Percentiles rank a stretch among this genome's conserved stretches.
phyloP scores from a whole-genome alignment of 1,284 basidiomycete species.

The Macrocystidia cucumis region DNA sequence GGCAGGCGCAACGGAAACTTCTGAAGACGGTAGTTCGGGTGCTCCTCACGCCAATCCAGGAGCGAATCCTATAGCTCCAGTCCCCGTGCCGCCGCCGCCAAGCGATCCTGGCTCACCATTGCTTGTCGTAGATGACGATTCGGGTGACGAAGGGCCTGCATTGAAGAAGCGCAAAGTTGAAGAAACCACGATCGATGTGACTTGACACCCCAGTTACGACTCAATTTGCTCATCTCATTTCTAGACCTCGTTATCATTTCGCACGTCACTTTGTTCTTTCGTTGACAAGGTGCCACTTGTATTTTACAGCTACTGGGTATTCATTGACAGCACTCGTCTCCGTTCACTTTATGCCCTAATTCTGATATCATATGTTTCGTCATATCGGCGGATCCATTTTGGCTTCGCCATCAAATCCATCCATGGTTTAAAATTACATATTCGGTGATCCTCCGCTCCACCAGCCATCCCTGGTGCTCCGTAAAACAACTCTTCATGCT shows the following conservation, averaged over 20 bases:
- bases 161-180: constrained; percentile 48
- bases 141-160: constrained; percentile 46
- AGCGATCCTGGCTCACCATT: constrained; percentile 25
- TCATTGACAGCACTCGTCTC: too few species aligned
- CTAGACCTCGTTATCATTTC: not conserved
- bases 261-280: not conserved
- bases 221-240: not conserved
- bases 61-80: constrained; percentile 5
- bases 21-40: constrained; percentile 5
- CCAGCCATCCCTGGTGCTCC: too few species aligned
- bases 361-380: too few species aligned
- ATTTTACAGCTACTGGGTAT: constrained; percentile 1
- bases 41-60: constrained; percentile 1
- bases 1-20: constrained; percentile 8
- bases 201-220: not conserved
- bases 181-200: constrained; percentile 10
- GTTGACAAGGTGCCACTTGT: not conserved
- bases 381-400: too few species aligned
- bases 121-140: constrained; percentile 52
- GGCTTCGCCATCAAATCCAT: too few species aligned
- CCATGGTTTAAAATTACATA: too few species aligned
- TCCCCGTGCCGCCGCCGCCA: constrained; percentile 8
- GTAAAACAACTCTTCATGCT: not conserved
- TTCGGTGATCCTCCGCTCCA: too few species aligned
- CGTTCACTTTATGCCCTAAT: too few species aligned